Percentiles rank a stretch among this genome's conserved stretches.
These are phyloP conservation scores for Rhododendron kiyosumense DNA, from an alignment of 148 eudicot species.

Conservation along the genomic window DNA sequence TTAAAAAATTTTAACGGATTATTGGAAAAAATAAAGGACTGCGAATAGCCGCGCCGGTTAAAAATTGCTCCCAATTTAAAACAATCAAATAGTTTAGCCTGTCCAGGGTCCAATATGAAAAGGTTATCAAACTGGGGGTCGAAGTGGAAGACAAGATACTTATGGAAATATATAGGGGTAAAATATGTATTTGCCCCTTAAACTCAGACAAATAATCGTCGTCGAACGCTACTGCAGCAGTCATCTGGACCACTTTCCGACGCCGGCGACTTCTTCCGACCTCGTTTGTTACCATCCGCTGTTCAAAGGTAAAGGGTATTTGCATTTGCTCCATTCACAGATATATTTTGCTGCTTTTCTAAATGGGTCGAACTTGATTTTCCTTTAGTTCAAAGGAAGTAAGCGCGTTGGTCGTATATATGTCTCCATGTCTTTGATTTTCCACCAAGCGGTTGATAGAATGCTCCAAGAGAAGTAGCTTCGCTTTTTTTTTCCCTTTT, in stretches of 20 bases:
- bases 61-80: not conserved
- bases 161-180: too few relatives aligned
- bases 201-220: not conserved
- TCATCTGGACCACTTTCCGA: not conserved
- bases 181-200: too few relatives aligned
- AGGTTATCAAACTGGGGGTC: too few relatives aligned
- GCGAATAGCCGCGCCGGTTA: too few relatives aligned
- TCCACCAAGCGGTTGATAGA: constrained; percentile 2
- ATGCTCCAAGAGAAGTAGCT: not conserved
- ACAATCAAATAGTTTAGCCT: not conserved
- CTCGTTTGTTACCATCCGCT: not conserved
- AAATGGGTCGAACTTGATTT: not conserved
- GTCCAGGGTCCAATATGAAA: too few relatives aligned
- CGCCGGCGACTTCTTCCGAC: not conserved
- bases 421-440: not conserved
- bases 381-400: not conserved
- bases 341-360: not conserved
- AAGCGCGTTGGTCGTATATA: not conserved
- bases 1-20: too few relatives aligned
- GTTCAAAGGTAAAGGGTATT: not conserved
- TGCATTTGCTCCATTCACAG: not conserved
- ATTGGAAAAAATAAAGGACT: too few relatives aligned
- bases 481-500: not conserved
- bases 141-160: too few relatives aligned
- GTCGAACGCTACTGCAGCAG: not conserved